phyloP scores from a whole-genome alignment of 495 filamentous ascomycete genomes.

The Aspergillus cristatus region DNA sequence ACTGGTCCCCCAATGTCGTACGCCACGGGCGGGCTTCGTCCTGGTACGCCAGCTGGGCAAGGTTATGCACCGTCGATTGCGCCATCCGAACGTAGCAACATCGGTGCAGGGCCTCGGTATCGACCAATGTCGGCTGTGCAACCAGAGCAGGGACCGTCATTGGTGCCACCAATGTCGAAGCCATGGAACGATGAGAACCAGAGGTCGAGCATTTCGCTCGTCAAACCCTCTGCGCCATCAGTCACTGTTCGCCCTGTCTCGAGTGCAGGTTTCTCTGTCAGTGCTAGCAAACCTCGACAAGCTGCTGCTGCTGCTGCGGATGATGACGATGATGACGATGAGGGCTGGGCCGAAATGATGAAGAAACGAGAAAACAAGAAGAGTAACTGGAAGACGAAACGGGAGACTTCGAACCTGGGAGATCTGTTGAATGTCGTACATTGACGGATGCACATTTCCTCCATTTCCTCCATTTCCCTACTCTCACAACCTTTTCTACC shows the following conservation, averaged over 20 bases:
- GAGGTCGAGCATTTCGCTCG: slow-evolving; percentile 15
- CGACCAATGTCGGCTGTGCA: slow-evolving; percentile 64
- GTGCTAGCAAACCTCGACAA: slow-evolving; percentile 21
- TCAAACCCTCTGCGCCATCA: slow-evolving; percentile 15
- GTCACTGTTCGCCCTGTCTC: slow-evolving; percentile 30
- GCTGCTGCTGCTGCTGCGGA: slow-evolving; percentile 10
- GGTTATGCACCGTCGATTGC: slow-evolving; percentile 72
- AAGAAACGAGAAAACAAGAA: slow-evolving; percentile 76
- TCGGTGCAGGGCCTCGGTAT: slow-evolving; percentile 86
- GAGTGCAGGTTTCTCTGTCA: slow-evolving; percentile 16
- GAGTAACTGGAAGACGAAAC: slow-evolving; percentile 62
- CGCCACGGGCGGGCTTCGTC: slow-evolving; percentile 18
- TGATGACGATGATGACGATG: slow-evolving; percentile 70
- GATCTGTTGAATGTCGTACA: slow-evolving; percentile 38
- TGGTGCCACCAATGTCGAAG: slow-evolving; percentile 42
- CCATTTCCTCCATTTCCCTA: background rate
- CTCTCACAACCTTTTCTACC: background rate
- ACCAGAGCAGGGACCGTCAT: slow-evolving; percentile 30
- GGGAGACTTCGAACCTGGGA: slow-evolving; percentile 33
- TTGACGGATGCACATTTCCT: slow-evolving; percentile 10
- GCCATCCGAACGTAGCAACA: slow-evolving; percentile 87
- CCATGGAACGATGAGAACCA: slow-evolving; percentile 41
- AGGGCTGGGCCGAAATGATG: slow-evolving; percentile 80
- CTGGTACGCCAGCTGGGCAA: slow-evolving; percentile 21
- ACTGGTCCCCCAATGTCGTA: slow-evolving; percentile 23